Evolutionary conservation across 2,329 filamentous ascomycete genomes (phyloP).

Genomic region (Colletotrichum camelliae): DNA sequence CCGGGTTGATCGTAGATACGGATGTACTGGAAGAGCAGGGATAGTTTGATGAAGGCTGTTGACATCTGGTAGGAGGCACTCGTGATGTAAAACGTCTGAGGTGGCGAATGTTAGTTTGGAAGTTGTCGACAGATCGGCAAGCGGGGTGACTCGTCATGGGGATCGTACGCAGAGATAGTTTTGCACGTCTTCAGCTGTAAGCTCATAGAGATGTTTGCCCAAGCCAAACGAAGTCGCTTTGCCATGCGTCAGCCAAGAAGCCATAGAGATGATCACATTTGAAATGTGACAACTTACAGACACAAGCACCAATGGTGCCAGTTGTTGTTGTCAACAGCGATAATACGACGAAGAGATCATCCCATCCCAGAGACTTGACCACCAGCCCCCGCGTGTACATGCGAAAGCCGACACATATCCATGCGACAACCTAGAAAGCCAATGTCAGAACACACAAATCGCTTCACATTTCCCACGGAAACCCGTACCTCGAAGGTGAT

Average conservation of each 20-base stretch:
- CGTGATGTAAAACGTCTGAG: slow-evolving; percentile 37
- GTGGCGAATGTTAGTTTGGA: not conserved
- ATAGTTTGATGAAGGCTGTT: slow-evolving; percentile 40
- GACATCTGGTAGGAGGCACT: slow-evolving; percentile 36
- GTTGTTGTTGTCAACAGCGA: slow-evolving; percentile 29
- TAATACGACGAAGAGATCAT: slow-evolving; percentile 39
- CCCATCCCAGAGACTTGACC: slow-evolving; percentile 35
- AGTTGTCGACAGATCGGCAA: not conserved
- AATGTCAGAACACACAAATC: not conserved
- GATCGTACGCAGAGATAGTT: slow-evolving; percentile 27
- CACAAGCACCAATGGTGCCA: not conserved
- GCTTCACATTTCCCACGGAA: not conserved
- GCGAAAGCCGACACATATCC: slow-evolving; percentile 32
- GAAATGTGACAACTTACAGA: slow-evolving; percentile 1
- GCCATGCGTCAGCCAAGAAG: not conserved
- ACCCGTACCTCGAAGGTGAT: slow-evolving; percentile 32
- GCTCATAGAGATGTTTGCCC: slow-evolving; percentile 26
- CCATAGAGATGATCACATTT: not conserved
- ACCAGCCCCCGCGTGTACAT: slow-evolving; percentile 31
- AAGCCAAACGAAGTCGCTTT: slow-evolving; percentile 29
- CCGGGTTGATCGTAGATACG: slow-evolving; percentile 35
- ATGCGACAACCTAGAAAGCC: slow-evolving; percentile 28
- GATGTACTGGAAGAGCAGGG: slow-evolving; percentile 41
- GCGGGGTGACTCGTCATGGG: not conserved
- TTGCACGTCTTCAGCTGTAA: slow-evolving; percentile 16